phyloP scores from a whole-genome alignment of 306 rosid genomes.

The Acmispon strigosus region DNA sequence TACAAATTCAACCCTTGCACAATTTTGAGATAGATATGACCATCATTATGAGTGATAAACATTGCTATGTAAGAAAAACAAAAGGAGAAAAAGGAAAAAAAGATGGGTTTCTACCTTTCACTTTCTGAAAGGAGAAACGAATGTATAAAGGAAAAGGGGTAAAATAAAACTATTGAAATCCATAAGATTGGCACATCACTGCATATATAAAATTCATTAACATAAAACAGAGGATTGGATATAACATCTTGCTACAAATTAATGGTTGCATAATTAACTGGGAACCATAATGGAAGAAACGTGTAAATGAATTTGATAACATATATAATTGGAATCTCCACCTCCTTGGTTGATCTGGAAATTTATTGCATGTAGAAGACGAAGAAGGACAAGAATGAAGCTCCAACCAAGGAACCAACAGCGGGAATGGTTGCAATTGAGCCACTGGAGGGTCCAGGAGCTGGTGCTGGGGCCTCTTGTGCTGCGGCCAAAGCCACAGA shows the following conservation, averaged over 20 bases:
- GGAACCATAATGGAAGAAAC: neutral
- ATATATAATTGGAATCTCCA: neutral
- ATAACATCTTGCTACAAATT: neutral
- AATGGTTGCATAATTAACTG: neutral
- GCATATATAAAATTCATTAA: neutral
- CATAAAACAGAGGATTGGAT: neutral
- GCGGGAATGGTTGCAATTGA: neutral
- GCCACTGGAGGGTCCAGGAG: conserved; percentile 6
- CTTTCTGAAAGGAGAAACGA: neutral
- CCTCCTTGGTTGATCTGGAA: neutral
- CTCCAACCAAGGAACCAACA: conserved; percentile 2
- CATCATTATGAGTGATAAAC: too few species aligned
- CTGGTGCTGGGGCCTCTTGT: neutral
- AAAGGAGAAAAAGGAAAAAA: too few species aligned
- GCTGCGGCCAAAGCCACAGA: neutral
- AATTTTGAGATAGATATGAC: too few species aligned
- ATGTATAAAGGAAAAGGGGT: too few species aligned
- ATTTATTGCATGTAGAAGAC: neutral
- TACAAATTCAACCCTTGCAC: too few species aligned
- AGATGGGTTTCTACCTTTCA: too few species aligned
- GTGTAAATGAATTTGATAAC: neutral
- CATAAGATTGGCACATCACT: neutral
- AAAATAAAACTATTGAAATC: neutral
- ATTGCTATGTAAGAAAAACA: too few species aligned
- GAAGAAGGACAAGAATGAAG: neutral